Base-by-base conservation (phyloP, 345 rosid genomes). In the Salix koriyanagi region DNA sequence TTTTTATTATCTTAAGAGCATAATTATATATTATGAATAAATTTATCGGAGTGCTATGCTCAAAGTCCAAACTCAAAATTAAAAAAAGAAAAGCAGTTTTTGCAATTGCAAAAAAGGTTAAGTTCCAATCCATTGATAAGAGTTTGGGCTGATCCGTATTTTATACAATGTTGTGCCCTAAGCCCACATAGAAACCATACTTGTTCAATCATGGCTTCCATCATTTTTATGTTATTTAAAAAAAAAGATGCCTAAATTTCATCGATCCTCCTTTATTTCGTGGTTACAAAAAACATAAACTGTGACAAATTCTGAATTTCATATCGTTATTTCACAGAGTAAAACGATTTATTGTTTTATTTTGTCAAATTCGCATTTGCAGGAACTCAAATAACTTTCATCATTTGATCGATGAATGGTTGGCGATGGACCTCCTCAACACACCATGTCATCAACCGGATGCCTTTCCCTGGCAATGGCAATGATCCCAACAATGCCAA, bases 361-460 rank as follows among this genome's bases (percentile, higher is more conserved):
- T 10, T 42, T n/a, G 0, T 18, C 25, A 21, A 2, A 36, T 65
- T 42, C 9, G 28, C 7, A 18, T 19, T 11, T 68, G 25, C 54
- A 48, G 36, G 26, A 15, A 32, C 48, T 58, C 65, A 79, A 16
- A 18, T 39, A 36, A 39, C 26, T 36, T 83, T 79, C 14, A 30
- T 80, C 83, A 89, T 83, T 32, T 69, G 84, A 75, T 84, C 50
- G 14, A 84, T n/a, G 66, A 91, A 86, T 13, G 76, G 76, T 37
- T 56, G 79, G 11, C 83, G 83, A 66, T 89, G 91, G 36, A 65
- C 76, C 73, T 88, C 83, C 75, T 85, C 83, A 23, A 91, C 89
- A 39, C 91, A 85, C 97, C 95, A 90, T 2, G 92, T 89, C 93
- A 86, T 89, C 85, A 90, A 76, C n/a, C 91, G 89, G 36, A 86